Conservation (phyloP, 1,139 yeast genomes). For the Taphrina sp. region DNA sequence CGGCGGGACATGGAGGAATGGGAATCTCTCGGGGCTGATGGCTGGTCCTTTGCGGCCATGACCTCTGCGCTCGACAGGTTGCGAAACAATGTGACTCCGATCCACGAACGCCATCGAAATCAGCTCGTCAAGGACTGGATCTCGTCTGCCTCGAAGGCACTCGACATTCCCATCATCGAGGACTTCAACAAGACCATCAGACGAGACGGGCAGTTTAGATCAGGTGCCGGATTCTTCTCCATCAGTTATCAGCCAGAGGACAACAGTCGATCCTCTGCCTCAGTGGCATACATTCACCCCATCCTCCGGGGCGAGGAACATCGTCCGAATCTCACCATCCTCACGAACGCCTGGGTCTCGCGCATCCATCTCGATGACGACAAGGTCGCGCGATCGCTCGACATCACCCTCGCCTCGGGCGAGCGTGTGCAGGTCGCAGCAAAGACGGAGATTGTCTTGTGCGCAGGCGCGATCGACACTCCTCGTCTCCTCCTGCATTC, state of each 20-base stretch:
- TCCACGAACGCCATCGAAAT: conserved; percentile 20
- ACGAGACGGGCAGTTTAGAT: conserved; percentile 14
- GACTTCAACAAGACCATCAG: conserved; percentile 17
- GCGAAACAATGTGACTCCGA: conserved; percentile 20
- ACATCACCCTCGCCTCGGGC: conserved; percentile 38
- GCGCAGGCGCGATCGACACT: conserved; percentile 42
- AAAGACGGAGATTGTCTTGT: conserved; percentile 41
- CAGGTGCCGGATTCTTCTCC: conserved; percentile 26
- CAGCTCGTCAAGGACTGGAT: conserved; percentile 28
- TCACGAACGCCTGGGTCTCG: conserved; percentile 29
- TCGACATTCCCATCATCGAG: conserved; percentile 23
- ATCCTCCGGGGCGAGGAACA: conserved; percentile 27
- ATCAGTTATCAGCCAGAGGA: conserved; percentile 24
- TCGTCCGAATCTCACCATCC: conserved; percentile 19
- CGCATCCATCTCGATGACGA: conserved; percentile 6
- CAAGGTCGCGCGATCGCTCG: conserved; percentile 13
- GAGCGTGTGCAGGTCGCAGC: conserved; percentile 39
- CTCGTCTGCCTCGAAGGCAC: conserved; percentile 12
- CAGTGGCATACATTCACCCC: conserved; percentile 26
- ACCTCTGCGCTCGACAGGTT: conserved; percentile 13
- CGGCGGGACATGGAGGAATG: conserved; percentile 19
- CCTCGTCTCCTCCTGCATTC: conserved; percentile 43
- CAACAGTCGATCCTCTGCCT: conserved; percentile 14
- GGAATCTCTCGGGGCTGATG: conserved; percentile 17
- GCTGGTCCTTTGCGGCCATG: conserved; percentile 17